Evolutionary conservation across 305 asterid species (phyloP).

Genomic region (Ruellia speciosa): DNA sequence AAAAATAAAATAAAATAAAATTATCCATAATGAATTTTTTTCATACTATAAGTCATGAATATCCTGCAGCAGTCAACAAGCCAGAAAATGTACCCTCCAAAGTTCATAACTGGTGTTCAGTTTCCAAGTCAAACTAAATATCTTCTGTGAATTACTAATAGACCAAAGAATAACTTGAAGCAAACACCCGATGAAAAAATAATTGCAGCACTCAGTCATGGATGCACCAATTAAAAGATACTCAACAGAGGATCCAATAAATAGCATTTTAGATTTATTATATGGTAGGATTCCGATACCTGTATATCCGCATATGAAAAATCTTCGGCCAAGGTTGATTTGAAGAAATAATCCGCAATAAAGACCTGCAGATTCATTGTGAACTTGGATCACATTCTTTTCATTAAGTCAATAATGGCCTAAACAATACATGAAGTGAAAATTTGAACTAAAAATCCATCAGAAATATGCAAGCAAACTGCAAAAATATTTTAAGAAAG

Average conservation of each 20-base stretch:
- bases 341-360: slow-evolving; percentile 80
- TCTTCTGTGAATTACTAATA: too few relatives aligned
- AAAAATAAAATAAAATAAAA: too few relatives aligned
- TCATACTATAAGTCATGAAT: neutral
- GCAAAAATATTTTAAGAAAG: neutral
- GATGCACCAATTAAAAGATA: slow-evolving; percentile 12
- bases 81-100: neutral
- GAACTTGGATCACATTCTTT: slow-evolving; percentile 21
- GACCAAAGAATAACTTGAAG: neutral
- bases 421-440: slow-evolving; percentile 11
- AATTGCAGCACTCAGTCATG: neutral
- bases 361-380: slow-evolving; percentile 52
- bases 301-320: slow-evolving; percentile 71
- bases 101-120: neutral
- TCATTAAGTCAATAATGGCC: neutral
- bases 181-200: neutral
- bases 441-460: slow-evolving; percentile 13
- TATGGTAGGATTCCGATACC: slow-evolving; percentile 36
- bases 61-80: neutral
- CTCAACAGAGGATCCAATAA: slow-evolving; percentile 3
- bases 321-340: slow-evolving; percentile 55
- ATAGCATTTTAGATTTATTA: slow-evolving; percentile 13
- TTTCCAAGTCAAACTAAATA: neutral
- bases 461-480: neutral
- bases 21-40: too few relatives aligned